phyloP scores from a whole-genome alignment of 164 flowering plant species.

The Vitis amurensis region DNA sequence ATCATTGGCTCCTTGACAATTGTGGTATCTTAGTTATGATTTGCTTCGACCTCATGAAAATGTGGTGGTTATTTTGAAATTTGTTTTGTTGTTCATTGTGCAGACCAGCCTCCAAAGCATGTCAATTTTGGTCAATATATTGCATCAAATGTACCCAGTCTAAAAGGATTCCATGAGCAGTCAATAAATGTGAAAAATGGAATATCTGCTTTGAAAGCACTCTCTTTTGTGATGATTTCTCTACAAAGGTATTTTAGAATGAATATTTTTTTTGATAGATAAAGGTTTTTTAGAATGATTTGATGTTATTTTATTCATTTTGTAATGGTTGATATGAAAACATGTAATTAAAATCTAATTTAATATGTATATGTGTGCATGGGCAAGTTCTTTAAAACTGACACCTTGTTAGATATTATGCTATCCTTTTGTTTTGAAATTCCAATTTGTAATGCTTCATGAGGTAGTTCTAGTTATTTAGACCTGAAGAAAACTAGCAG shows the following conservation, averaged over 20 bases:
- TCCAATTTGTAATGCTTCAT: too few relatives aligned
- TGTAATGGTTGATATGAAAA: background rate
- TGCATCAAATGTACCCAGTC: slow-evolving; percentile 74
- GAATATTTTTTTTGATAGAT: too few relatives aligned
- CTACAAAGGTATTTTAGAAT: slow-evolving; percentile 65
- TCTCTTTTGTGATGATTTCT: slow-evolving; percentile 72
- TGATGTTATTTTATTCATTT: background rate
- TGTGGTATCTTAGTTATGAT: background rate
- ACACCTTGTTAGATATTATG: background rate
- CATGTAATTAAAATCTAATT: too few relatives aligned
- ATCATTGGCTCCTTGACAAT: too few relatives aligned
- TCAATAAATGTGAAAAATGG: slow-evolving; percentile 51
- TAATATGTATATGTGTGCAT: too few relatives aligned
- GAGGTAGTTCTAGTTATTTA: too few relatives aligned
- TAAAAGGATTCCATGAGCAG: slow-evolving; percentile 60
- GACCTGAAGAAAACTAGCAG: too few relatives aligned
- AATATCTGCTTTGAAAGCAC: slow-evolving; percentile 65
- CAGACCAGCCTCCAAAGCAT: slow-evolving; percentile 76
- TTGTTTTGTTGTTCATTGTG: slow-evolving; percentile 14
- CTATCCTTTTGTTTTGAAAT: too few relatives aligned
- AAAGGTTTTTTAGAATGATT: slow-evolving; percentile 51
- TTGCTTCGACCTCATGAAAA: background rate
- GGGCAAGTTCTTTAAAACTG: background rate
- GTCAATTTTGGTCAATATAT: slow-evolving; percentile 70
- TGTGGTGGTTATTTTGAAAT: background rate